phyloP scores from a whole-genome alignment of 2,329 filamentous ascomycete genomes.

The Akanthomyces uredinophilus region DNA sequence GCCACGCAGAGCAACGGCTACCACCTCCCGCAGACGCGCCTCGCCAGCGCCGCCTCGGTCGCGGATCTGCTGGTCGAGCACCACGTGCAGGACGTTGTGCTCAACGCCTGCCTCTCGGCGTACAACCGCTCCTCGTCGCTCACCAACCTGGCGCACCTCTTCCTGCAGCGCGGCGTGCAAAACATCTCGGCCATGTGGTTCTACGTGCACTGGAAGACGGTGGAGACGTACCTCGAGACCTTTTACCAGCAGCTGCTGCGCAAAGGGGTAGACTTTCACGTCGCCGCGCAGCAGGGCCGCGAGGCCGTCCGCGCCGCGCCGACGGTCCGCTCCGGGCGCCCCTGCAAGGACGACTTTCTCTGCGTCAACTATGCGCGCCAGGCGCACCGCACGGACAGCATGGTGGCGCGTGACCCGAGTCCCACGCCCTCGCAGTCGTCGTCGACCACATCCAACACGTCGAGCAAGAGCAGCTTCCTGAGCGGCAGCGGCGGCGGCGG shows the following conservation, averaged over 20 bases:
- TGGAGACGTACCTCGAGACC: constrained; percentile 23
- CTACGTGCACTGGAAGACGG: constrained; percentile 26
- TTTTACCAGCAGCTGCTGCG: constrained; percentile 25
- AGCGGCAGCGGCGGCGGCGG: constrained; percentile 17
- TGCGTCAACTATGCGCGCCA: constrained; percentile 27
- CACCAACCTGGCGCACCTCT: constrained; percentile 25
- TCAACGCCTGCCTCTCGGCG: constrained; percentile 26
- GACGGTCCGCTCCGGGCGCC: constrained; percentile 18
- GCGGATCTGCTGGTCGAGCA: constrained; percentile 22
- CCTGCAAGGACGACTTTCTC: constrained; percentile 26
- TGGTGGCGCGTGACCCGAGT: constrained; percentile 19
- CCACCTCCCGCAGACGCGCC: constrained; percentile 21
- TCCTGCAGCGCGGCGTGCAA: constrained; percentile 23
- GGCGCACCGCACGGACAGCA: constrained; percentile 16
- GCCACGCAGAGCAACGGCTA: constrained; percentile 15
- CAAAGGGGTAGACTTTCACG: constrained; percentile 23
- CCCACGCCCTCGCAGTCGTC: constrained; percentile 22
- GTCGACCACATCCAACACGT: constrained; percentile 19
- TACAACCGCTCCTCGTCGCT: constrained; percentile 22
- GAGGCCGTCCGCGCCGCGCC: constrained; percentile 23
- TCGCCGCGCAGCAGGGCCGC: constrained; percentile 25
- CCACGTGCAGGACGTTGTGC: constrained; percentile 25
- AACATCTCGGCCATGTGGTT: constrained; percentile 28
- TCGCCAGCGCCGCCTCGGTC: constrained; percentile 21
- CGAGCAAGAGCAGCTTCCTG: constrained; percentile 20